Conservation (phyloP, 208 protist genomes). For the Strigomonas galati region DNA sequence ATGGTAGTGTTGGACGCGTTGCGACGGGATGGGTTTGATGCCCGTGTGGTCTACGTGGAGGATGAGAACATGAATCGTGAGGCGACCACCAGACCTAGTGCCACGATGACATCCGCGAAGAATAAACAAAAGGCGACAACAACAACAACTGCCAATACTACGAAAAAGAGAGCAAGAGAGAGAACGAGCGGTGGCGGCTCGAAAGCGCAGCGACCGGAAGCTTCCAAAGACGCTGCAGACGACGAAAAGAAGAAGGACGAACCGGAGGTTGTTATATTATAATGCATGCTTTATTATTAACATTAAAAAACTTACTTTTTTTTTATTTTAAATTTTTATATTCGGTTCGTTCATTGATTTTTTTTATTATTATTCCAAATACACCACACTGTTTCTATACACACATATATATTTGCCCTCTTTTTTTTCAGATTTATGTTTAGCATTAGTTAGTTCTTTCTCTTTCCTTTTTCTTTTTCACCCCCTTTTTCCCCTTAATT, state of each 20-base stretch:
- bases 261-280: too few relatives aligned
- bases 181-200: too few relatives aligned
- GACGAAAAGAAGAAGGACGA: too few relatives aligned
- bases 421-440: background rate
- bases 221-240: too few relatives aligned
- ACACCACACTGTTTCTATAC: too few relatives aligned
- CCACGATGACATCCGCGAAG: background rate
- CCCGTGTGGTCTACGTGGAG: conserved; percentile 72
- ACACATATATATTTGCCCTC: background rate
- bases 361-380: background rate
- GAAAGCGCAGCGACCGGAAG: too few relatives aligned
- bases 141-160: too few relatives aligned
- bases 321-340: background rate
- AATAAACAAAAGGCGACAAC: background rate
- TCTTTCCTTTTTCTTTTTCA: too few relatives aligned
- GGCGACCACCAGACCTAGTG: background rate
- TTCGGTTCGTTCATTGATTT: background rate
- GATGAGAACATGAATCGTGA: conserved; percentile 37
- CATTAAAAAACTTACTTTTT: background rate
- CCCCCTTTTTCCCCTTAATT: background rate
- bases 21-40: conserved; percentile 63
- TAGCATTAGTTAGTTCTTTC: too few relatives aligned
- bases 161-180: too few relatives aligned
- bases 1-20: conserved; percentile 64
- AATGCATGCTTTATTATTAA: background rate